These are phyloP conservation scores for Phytopythium boreale DNA, from an alignment of 352 stramenopile genomes.

Conservation along the genomic window DNA sequence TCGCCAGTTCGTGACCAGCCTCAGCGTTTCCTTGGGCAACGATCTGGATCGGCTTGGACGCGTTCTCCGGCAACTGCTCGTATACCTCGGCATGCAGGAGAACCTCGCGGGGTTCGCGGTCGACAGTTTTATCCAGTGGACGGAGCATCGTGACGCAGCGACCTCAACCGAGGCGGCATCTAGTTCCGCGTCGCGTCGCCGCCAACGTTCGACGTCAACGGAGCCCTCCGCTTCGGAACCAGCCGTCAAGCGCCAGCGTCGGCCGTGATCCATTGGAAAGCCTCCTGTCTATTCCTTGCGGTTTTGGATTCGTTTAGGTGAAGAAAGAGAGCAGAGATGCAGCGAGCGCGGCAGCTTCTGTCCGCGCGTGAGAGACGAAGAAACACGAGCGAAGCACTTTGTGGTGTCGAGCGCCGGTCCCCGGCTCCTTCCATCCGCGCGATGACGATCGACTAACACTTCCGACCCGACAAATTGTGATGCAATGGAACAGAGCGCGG, in stretches of 20 bases:
- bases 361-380: background rate
- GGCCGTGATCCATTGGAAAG: slow-evolving; percentile 6
- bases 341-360: background rate
- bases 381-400: slow-evolving; percentile 3
- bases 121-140: slow-evolving; percentile 41
- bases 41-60: slow-evolving; percentile 28
- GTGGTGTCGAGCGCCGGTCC: background rate
- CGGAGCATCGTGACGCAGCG: slow-evolving; percentile 1
- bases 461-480: background rate
- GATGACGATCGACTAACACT: background rate
- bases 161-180: background rate
- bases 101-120: slow-evolving; percentile 41
- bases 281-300: background rate
- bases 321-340: background rate
- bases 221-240: slow-evolving; percentile 7
- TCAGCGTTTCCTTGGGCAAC: slow-evolving; percentile 31
- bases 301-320: background rate
- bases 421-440: background rate
- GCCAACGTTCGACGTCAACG: slow-evolving; percentile 12
- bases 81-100: slow-evolving; percentile 38
- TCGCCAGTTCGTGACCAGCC: slow-evolving; percentile 39
- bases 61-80: slow-evolving; percentile 33
- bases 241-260: slow-evolving; percentile 31
- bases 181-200: slow-evolving; percentile 7
- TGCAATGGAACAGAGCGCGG: background rate